These are phyloP conservation scores for Mesembryanthemum crystallinum DNA, from an alignment of 148 eudicot genomes.

Conservation along the genomic window DNA sequence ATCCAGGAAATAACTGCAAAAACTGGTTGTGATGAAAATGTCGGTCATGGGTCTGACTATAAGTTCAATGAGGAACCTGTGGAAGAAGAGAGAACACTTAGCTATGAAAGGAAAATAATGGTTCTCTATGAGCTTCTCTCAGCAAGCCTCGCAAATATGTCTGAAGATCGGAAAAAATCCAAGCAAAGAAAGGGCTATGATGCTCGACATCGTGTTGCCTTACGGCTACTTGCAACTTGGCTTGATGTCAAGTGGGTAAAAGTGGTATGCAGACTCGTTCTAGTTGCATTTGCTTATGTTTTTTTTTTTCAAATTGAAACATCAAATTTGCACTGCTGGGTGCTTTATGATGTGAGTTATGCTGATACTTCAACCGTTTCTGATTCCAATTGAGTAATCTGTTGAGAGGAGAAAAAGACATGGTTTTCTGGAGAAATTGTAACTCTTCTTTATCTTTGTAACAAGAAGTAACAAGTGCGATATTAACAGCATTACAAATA, in stretches of 20 bases:
- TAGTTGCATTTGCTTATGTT: neutral
- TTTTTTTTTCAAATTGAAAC: neutral
- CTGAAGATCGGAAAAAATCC: slow-evolving; percentile 50
- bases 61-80: slow-evolving; percentile 46
- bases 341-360: neutral
- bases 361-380: neutral
- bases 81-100: slow-evolving; percentile 63
- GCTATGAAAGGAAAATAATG: slow-evolving; percentile 63
- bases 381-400: neutral
- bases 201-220: slow-evolving; percentile 86
- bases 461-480: neutral
- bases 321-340: neutral
- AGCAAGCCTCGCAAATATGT: slow-evolving; percentile 78
- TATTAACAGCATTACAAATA: slow-evolving; percentile 5
- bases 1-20: slow-evolving; percentile 28
- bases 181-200: slow-evolving; percentile 72
- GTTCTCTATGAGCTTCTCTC: slow-evolving; percentile 88
- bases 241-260: slow-evolving; percentile 76
- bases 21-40: slow-evolving; percentile 30
- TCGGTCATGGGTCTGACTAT: slow-evolving; percentile 33
- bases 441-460: neutral
- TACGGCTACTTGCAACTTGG: slow-evolving; percentile 88
- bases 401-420: neutral
- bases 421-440: neutral
- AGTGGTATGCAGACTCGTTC: slow-evolving; percentile 50